These are phyloP conservation scores for Ustilago nuda DNA, from an alignment of 1,284 basidiomycete genomes.

Conservation along the genomic window DNA sequence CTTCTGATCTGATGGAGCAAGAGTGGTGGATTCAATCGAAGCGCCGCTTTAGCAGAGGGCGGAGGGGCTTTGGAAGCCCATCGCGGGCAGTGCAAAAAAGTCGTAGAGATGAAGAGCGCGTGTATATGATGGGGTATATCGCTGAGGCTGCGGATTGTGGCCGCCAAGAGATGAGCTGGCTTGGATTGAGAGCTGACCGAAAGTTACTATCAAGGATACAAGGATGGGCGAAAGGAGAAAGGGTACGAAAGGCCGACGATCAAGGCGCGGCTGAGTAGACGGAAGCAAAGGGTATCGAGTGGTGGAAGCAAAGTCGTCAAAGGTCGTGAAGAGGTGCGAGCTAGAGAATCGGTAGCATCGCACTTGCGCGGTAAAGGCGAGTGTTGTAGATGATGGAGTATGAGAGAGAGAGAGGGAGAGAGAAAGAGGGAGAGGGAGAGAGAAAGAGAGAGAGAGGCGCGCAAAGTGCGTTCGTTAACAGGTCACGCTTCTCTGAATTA, in stretches of 20 bases:
- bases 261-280: conserved; percentile 1
- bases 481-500: background rate
- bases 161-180: background rate
- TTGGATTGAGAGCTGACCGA: background rate
- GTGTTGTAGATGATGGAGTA: background rate
- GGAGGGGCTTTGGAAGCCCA: conserved; percentile 8
- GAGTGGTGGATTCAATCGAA: too few species aligned
- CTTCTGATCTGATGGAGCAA: background rate
- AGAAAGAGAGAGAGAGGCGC: background rate
- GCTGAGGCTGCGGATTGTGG: background rate
- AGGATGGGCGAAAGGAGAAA: background rate
- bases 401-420: background rate
- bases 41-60: conserved; percentile 5
- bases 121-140: background rate
- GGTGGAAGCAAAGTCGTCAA: conserved; percentile 18
- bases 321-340: conserved; percentile 18
- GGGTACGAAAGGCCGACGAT: background rate
- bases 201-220: background rate
- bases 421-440: background rate
- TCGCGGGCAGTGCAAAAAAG: background rate
- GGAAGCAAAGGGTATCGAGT: conserved; percentile 13
- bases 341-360: background rate
- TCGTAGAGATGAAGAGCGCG: background rate
- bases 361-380: conserved; percentile 3
- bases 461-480: conserved; percentile 4